Conservation (phyloP, 73 alveolate genomes). For the Paramecium pentaurelia region DNA sequence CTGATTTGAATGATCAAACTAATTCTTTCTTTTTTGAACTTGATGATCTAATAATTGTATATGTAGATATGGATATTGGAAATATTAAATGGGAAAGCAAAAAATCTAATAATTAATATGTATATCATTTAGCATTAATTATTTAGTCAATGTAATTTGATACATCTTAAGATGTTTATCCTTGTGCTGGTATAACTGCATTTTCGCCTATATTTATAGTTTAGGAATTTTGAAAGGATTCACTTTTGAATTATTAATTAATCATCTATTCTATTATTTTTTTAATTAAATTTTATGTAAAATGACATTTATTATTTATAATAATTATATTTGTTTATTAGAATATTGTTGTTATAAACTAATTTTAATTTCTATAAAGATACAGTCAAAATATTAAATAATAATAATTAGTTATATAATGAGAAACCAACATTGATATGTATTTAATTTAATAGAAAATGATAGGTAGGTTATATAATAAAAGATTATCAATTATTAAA, state of each 20-base stretch:
- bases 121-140: background rate
- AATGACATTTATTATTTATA: background rate
- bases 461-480: no score
- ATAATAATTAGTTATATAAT: no score
- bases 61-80: background rate
- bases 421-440: background rate
- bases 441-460: no score
- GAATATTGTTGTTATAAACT: background rate
- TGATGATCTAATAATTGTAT: background rate
- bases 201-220: background rate
- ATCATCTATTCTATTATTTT: background rate
- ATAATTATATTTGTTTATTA: background rate
- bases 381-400: background rate
- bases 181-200: background rate
- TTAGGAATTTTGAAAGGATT: background rate
- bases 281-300: background rate
- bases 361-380: background rate
- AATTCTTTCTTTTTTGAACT: background rate
- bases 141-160: background rate
- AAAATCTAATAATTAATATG: background rate
- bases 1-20: background rate
- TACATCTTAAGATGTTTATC: background rate
- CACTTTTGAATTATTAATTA: no score
- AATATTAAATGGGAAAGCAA: background rate
- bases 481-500: no score